Percentiles rank a stretch among this genome's conserved stretches.
Conservation (phyloP, 75 land plant species). For the Sequoiadendron giganteum region DNA sequence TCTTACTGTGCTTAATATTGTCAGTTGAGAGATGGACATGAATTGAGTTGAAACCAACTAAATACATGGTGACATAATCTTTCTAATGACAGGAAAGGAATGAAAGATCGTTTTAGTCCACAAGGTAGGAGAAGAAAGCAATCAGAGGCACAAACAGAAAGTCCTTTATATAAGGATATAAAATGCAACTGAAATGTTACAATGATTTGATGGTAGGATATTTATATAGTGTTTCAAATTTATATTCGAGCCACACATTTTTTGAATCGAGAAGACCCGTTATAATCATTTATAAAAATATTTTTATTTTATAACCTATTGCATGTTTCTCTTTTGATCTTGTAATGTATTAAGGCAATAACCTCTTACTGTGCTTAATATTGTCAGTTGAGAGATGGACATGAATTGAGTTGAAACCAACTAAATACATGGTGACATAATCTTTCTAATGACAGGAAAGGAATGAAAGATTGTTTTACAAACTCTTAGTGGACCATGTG, state of each 20-base stretch:
- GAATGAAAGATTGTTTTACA: slow-evolving; percentile 87
- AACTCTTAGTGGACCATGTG: slow-evolving; percentile 82
- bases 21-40: neutral
- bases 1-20: slow-evolving; percentile 2
- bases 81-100: slow-evolving; percentile 64
- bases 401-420: neutral
- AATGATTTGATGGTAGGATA: neutral
- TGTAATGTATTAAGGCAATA: neutral
- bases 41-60: neutral
- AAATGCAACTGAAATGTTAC: neutral
- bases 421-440: neutral
- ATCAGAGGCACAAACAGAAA: neutral
- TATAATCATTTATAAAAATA: neutral
- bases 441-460: slow-evolving; percentile 52
- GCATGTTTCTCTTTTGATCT: neutral
- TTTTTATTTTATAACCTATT: neutral
- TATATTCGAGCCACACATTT: neutral
- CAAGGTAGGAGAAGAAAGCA: neutral
- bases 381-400: neutral
- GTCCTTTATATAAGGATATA: neutral
- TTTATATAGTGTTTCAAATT: neutral
- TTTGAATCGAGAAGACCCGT: neutral
- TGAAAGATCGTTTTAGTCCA: slow-evolving; percentile 62
- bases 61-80: neutral
- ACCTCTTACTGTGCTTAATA: slow-evolving; percentile 1